These are phyloP conservation scores for Saccharomyces hybrid DNA, from an alignment of 1,139 yeast species.

Conservation along the genomic window DNA sequence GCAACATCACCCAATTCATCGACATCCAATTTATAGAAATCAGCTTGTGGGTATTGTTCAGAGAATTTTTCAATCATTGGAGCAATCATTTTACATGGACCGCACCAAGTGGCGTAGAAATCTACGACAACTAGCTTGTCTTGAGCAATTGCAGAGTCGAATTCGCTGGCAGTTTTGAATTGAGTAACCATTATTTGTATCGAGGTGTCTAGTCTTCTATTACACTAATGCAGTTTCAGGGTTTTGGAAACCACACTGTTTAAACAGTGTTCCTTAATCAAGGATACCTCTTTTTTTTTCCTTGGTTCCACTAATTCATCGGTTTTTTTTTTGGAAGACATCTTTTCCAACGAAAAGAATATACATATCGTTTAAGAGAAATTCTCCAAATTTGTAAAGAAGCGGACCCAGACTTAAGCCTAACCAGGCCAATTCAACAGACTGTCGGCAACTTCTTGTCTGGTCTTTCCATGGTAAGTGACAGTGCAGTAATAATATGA, in stretches of 20 bases:
- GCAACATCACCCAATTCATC: slow-evolving; percentile 73
- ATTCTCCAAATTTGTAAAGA: background rate
- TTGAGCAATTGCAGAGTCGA: slow-evolving; percentile 49
- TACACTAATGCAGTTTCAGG: background rate
- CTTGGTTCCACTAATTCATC: background rate
- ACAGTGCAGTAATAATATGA: background rate
- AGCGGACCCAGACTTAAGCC: background rate
- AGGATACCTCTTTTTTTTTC: background rate
- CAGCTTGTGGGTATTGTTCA: slow-evolving; percentile 47
- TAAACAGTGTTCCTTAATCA: background rate
- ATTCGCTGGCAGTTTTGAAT: slow-evolving; percentile 49
- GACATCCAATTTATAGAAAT: slow-evolving; percentile 79
- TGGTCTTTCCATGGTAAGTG: too few species aligned
- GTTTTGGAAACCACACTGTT: background rate
- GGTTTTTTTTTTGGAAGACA: background rate
- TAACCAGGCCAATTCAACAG: background rate
- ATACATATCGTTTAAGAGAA: background rate
- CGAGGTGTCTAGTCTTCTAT: background rate
- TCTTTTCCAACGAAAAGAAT: background rate
- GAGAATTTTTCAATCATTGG: slow-evolving; percentile 79
- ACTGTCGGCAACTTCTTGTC: background rate
- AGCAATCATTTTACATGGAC: slow-evolving; percentile 93
- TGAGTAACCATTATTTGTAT: slow-evolving; percentile 36
- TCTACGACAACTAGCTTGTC: slow-evolving; percentile 77
- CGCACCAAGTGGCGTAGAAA: slow-evolving; percentile 95